Conservation (phyloP, 2,329 filamentous ascomycete species). For the Rutstroemia sydowiana region DNA sequence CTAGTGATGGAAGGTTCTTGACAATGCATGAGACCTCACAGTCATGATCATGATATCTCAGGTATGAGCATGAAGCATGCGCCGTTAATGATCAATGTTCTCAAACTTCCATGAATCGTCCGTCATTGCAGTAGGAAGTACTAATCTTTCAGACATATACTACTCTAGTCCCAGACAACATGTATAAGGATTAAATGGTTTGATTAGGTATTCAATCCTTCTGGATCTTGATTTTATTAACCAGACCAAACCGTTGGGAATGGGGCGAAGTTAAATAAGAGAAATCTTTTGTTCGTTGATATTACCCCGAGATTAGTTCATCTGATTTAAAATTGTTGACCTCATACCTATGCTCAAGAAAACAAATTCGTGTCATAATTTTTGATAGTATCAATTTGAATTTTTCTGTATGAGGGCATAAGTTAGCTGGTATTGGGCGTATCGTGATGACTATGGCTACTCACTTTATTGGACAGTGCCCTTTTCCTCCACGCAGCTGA, state of each 20-base stretch:
- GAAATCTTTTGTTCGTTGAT: not conserved
- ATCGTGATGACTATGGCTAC: not conserved
- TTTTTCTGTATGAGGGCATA: not conserved
- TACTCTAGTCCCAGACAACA: no score
- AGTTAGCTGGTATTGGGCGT: not conserved
- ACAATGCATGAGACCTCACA: no score
- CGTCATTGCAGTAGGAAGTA: no score
- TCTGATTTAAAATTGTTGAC: not conserved
- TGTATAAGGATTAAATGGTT: no score
- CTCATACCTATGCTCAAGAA: not conserved
- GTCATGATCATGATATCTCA: no score
- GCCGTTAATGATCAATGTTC: no score
- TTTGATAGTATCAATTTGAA: slow-evolving; percentile 1
- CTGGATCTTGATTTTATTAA: not conserved
- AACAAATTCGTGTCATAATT: not conserved
- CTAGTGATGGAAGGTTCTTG: no score
- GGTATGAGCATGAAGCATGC: no score
- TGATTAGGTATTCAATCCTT: not conserved
- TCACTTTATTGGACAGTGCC: slow-evolving; percentile 24
- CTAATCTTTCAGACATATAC: no score
- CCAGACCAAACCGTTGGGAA: not conserved
- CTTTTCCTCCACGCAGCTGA: slow-evolving; percentile 26
- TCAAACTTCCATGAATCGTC: no score
- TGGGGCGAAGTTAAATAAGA: not conserved
- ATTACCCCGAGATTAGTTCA: not conserved